Conservation (phyloP, 495 filamentous ascomycete genomes). For the Glutinoglossum americanum region DNA sequence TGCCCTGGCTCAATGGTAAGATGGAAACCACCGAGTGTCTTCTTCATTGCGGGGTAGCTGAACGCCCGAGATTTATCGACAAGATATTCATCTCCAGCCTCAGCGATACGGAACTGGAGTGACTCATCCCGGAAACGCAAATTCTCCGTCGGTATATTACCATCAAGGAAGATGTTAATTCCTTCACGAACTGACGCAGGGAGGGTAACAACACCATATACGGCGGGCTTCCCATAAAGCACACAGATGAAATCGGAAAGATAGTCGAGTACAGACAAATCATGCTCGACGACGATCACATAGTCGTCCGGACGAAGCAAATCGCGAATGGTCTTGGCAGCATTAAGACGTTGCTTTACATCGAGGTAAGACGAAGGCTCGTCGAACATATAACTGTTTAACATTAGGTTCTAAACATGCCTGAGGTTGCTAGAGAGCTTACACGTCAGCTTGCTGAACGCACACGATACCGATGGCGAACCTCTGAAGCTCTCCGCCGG, state of each 20-base stretch:
- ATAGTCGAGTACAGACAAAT: conserved; percentile 93
- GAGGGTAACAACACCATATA: conserved; percentile 96
- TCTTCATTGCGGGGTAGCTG: conserved; percentile 74
- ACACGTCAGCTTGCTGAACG: conserved; percentile 91
- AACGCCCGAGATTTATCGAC: conserved; percentile 70
- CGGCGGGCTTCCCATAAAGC: conserved; percentile 81
- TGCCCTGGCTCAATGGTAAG: conserved; percentile 58
- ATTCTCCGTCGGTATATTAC: conserved; percentile 95
- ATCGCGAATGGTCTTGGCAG: conserved; percentile 75
- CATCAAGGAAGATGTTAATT: conserved; percentile 98
- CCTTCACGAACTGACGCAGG: conserved; percentile 93
- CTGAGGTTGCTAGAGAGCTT: conserved; percentile 21
- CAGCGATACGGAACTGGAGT: conserved; percentile 85
- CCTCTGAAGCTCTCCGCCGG: conserved; percentile 91
- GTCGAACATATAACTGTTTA: conserved; percentile 86
- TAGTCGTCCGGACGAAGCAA: conserved; percentile 77
- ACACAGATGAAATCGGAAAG: conserved; percentile 96
- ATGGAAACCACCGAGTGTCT: conserved; percentile 80
- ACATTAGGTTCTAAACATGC: conserved; percentile 7
- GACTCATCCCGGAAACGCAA: conserved; percentile 94
- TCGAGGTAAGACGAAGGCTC: conserved; percentile 96
- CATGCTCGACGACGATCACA: conserved; percentile 96
- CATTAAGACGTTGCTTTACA: conserved; percentile 91
- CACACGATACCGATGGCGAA: conserved; percentile 92
- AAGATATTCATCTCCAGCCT: conserved; percentile 78